phyloP scores from a whole-genome alignment of 306 rosid genomes.

The Glycine soja region DNA sequence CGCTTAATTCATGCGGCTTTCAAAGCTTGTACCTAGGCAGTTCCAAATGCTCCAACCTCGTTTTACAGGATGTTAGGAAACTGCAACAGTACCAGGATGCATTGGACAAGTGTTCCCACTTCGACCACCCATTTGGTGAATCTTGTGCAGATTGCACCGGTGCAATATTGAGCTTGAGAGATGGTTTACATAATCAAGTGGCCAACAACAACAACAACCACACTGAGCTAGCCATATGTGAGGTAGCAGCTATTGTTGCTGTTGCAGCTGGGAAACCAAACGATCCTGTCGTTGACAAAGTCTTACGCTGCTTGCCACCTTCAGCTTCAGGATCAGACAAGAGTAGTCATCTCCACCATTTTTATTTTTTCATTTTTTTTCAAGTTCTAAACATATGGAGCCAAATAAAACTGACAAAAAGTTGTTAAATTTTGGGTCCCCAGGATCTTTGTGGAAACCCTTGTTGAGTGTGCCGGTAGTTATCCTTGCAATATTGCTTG shows the following conservation, averaged over 20 bases:
- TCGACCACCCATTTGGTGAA: slow-evolving; percentile 27
- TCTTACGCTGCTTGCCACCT: slow-evolving; percentile 57
- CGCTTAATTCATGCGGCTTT: slow-evolving; percentile 54
- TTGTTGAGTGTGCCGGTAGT: slow-evolving; percentile 38
- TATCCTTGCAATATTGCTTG: too few species aligned
- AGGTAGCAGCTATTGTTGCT: slow-evolving; percentile 62
- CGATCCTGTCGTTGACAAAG: slow-evolving; percentile 43
- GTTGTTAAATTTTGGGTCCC: slow-evolving; percentile 16
- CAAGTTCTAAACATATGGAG: too few species aligned
- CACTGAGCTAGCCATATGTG: slow-evolving; percentile 57
- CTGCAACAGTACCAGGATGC: slow-evolving; percentile 43
- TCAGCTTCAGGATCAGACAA: slow-evolving; percentile 16
- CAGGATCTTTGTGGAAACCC: slow-evolving; percentile 39
- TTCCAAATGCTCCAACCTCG: slow-evolving; percentile 37
- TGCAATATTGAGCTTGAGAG: slow-evolving; percentile 47
- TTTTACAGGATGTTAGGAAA: slow-evolving; percentile 15
- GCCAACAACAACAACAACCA: neutral
- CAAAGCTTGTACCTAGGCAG: slow-evolving; percentile 39
- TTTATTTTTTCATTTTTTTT: neutral
- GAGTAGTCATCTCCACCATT: slow-evolving; percentile 45
- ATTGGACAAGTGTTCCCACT: slow-evolving; percentile 50
- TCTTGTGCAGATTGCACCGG: slow-evolving; percentile 52
- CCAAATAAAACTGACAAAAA: neutral
- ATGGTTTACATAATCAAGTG: neutral
- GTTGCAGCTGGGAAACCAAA: slow-evolving; percentile 51